Evolutionary conservation across 495 filamentous ascomycete genomes (phyloP).

Genomic region (Lichenothelia convexa): DNA sequence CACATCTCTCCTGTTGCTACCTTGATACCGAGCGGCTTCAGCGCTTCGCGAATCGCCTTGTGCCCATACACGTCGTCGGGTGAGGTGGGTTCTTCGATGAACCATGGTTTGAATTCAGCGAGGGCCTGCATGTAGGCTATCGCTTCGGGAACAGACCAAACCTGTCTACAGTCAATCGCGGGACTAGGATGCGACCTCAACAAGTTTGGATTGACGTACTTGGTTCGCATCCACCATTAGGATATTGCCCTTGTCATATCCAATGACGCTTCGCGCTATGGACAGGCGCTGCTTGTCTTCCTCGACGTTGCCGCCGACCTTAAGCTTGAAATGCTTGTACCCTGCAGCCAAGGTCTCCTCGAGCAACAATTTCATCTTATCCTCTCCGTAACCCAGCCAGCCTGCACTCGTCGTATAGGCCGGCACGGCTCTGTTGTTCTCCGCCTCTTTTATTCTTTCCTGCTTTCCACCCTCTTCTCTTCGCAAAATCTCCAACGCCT

Average conservation of each 20-base stretch:
- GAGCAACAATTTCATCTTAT: slow-evolving; percentile 59
- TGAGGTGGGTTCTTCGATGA: slow-evolving; percentile 93
- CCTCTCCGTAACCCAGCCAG: slow-evolving; percentile 84
- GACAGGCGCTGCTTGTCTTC: slow-evolving; percentile 47
- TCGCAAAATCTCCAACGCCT: slow-evolving; percentile 55
- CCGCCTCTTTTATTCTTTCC: slow-evolving; percentile 48
- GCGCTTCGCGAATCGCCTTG: slow-evolving; percentile 62
- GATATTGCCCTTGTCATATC: slow-evolving; percentile 70
- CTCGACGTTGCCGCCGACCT: slow-evolving; percentile 58
- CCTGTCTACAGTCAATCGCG: slow-evolving; percentile 15
- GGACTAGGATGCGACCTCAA: neutral
- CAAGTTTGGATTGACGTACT: slow-evolving; percentile 22
- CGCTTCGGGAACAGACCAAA: slow-evolving; percentile 84
- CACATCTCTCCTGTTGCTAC: slow-evolving; percentile 95
- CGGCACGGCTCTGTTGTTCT: slow-evolving; percentile 53
- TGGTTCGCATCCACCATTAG: slow-evolving; percentile 95
- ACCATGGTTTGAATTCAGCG: slow-evolving; percentile 78
- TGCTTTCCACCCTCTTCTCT: slow-evolving; percentile 43
- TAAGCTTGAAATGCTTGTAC: slow-evolving; percentile 82
- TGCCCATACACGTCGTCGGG: slow-evolving; percentile 87
- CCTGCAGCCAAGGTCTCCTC: slow-evolving; percentile 53
- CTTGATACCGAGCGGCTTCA: slow-evolving; percentile 55
- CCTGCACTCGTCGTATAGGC: slow-evolving; percentile 85
- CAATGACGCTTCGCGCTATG: slow-evolving; percentile 69
- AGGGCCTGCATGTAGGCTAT: slow-evolving; percentile 75